phyloP scores from a whole-genome alignment of 1,284 basidiomycete species.

The Puccinia coronata region DNA sequence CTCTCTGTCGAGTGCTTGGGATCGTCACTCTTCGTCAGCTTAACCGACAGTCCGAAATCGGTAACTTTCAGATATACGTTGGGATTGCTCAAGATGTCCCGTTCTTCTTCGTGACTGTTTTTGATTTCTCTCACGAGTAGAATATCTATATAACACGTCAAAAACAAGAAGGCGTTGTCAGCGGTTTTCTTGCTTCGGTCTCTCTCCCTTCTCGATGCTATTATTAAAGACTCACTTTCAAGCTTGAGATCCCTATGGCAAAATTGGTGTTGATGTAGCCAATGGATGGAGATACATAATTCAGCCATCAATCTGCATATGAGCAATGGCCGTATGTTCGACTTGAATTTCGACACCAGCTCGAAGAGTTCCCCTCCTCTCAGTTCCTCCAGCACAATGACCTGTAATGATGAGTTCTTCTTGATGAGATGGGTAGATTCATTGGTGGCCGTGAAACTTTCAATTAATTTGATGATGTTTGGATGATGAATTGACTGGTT shows the following conservation, averaged over 20 bases:
- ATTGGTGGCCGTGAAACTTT: conserved; percentile 16
- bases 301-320: conserved; percentile 76
- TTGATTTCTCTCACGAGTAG: conserved; percentile 59
- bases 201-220: background rate
- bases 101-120: conserved; percentile 20
- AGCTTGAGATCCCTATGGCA: conserved; percentile 93
- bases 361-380: conserved; percentile 82
- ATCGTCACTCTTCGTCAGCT: conserved; percentile 4
- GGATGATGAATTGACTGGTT: conserved; percentile 24
- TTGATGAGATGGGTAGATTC: background rate
- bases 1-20: conserved; percentile 69
- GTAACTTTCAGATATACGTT: conserved; percentile 69
- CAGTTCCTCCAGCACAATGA: conserved; percentile 76
- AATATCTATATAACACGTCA: conserved; percentile 62
- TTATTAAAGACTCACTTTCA: conserved; percentile 69
- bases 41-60: conserved; percentile 79
- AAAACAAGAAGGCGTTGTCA: background rate
- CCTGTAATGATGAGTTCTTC: conserved; percentile 53
- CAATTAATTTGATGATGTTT: conserved; percentile 20
- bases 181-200: background rate
- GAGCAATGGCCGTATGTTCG: conserved; percentile 57
- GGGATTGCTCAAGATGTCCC: conserved; percentile 9
- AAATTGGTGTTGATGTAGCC: conserved; percentile 78
- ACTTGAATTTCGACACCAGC: conserved; percentile 65
- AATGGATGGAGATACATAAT: conserved; percentile 75